Evolutionary conservation across 2,329 filamentous ascomycete genomes (phyloP).

Genomic region (Alternaria dauci): DNA sequence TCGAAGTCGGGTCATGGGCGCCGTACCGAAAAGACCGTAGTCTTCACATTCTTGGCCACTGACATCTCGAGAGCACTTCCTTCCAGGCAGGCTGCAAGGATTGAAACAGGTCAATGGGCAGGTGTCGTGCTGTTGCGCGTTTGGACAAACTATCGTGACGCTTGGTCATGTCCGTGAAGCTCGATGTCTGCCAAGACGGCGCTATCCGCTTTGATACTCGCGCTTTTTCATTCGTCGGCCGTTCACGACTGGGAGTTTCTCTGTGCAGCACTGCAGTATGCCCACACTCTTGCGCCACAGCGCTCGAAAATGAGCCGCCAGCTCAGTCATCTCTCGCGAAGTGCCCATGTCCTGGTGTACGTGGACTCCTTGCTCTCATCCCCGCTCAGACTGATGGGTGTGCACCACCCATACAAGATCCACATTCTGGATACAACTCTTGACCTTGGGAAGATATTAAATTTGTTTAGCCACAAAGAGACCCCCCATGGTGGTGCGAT

Average conservation of each 20-base stretch:
- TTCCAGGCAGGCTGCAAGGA: conserved; percentile 22
- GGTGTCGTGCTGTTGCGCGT: conserved; percentile 25
- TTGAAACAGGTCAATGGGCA: conserved; percentile 37
- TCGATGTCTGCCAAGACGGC: conserved; percentile 37
- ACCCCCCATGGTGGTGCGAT: no score
- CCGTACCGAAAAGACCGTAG: conserved; percentile 41
- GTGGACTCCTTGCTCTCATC: not conserved
- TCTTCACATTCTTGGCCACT: conserved; percentile 39
- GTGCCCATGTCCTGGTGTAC: no score
- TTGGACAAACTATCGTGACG: conserved; percentile 29
- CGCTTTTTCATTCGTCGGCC: conserved; percentile 23
- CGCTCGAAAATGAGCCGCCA: not conserved
- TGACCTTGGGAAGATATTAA: no score
- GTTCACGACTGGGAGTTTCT: not conserved
- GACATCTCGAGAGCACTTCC: conserved; percentile 39
- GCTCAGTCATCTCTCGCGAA: no score
- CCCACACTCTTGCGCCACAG: not conserved
- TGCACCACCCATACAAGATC: no score
- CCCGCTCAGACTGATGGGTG: no score
- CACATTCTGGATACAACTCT: no score
- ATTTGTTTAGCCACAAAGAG: no score
- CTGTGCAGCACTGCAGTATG: not conserved
- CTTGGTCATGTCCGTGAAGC: conserved; percentile 37
- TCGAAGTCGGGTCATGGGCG: conserved; percentile 8
- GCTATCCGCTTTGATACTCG: conserved; percentile 27